phyloP scores from a whole-genome alignment of 306 rosid species.

The Sechiopsis laciniata region DNA sequence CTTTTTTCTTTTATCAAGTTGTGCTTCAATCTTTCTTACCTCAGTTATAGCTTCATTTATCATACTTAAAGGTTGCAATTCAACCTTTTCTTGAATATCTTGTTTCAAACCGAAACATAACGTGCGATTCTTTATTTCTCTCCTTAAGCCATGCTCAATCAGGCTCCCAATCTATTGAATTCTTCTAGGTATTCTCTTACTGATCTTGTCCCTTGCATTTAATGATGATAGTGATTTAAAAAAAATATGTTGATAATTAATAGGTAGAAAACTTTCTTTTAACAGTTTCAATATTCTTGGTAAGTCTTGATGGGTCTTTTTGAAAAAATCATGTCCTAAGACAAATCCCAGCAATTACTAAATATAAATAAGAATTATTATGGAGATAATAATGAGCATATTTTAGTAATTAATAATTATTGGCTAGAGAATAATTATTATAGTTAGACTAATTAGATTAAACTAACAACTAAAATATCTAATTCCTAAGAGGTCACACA shows the following conservation, averaged over 20 bases:
- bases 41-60: not conserved
- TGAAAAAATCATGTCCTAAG: too few species aligned
- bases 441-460: too few species aligned
- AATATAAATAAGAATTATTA: too few species aligned
- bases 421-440: too few species aligned
- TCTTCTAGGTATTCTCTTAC: not conserved
- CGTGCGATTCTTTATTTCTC: not conserved
- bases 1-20: not conserved
- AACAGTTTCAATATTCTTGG: not conserved
- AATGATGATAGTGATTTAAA: too few species aligned
- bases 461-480: too few species aligned
- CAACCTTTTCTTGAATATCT: not conserved
- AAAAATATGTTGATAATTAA: too few species aligned
- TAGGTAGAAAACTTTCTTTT: not conserved
- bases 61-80: not conserved
- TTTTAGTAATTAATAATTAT: too few species aligned
- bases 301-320: not conserved
- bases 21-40: not conserved
- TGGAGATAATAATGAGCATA: too few species aligned
- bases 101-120: not conserved
- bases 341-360: too few species aligned
- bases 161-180: not conserved
- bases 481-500: too few species aligned
- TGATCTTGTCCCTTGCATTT: not conserved
- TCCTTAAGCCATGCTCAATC: not conserved